Conservation (phyloP, 306 rosid species). For the Cicer arietinum region DNA sequence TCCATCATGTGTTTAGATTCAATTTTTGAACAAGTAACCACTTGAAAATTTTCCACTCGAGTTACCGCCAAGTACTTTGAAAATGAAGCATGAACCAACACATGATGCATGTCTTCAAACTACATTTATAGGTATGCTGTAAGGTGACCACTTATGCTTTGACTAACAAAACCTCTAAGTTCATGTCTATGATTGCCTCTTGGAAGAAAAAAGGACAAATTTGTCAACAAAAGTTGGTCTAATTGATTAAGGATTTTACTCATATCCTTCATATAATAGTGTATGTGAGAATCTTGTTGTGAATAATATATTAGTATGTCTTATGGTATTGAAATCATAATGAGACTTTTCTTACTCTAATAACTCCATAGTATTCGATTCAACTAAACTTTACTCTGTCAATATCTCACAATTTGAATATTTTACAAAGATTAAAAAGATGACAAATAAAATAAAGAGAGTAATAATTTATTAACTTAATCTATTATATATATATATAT, state of each 20-base stretch:
- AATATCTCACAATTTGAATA: too few relatives aligned
- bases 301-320: too few relatives aligned
- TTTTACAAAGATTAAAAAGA: too few relatives aligned
- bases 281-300: too few relatives aligned
- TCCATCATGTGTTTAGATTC: conserved; percentile 22
- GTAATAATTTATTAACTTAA: too few relatives aligned
- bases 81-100: conserved; percentile 43
- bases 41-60: not conserved
- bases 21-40: conserved; percentile 36
- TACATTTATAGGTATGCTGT: conserved; percentile 7
- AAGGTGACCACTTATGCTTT: conserved; percentile 19
- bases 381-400: too few relatives aligned
- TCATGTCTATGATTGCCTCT: not conserved
- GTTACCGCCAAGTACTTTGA: conserved; percentile 44
- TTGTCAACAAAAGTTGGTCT: not conserved
- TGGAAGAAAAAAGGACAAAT: not conserved
- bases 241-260: not conserved
- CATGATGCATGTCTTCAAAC: conserved; percentile 35
- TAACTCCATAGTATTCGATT: too few relatives aligned
- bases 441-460: too few relatives aligned
- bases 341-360: too few relatives aligned
- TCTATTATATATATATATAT: too few relatives aligned
- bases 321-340: too few relatives aligned
- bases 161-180: not conserved
- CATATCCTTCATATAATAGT: not conserved